phyloP scores from a whole-genome alignment of 371 early-diverging fungal genomes.

The Zopfochytrium polystomum region DNA sequence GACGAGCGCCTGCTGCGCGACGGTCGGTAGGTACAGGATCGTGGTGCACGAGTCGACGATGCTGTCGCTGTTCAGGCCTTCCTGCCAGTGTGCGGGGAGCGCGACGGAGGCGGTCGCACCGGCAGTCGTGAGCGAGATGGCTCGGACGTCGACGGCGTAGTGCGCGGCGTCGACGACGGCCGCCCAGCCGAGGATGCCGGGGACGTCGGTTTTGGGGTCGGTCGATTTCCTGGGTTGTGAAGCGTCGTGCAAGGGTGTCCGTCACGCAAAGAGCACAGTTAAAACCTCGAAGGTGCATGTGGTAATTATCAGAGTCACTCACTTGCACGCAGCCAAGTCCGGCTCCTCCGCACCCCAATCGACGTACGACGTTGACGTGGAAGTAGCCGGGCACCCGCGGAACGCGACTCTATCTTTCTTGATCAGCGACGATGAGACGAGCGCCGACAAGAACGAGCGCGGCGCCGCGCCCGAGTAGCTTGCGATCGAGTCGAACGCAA shows the following conservation, averaged over 20 bases:
- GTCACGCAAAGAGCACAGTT: no score
- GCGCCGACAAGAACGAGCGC: slow-evolving; percentile 6
- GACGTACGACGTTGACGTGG: neutral
- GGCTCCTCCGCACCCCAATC: slow-evolving; percentile 11
- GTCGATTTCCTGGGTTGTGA: no score
- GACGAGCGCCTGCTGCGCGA: neutral
- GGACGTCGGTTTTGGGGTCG: neutral
- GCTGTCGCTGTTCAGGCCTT: slow-evolving; percentile 2
- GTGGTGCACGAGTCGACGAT: slow-evolving; percentile 21
- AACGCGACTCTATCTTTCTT: slow-evolving; percentile 7
- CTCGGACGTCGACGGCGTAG: slow-evolving; percentile 1
- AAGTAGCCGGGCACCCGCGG: slow-evolving; percentile 17
- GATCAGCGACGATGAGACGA: neutral
- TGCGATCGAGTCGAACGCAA: slow-evolving; percentile 12
- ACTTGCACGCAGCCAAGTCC: neutral
- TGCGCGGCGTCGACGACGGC: neutral
- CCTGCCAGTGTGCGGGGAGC: slow-evolving; percentile 10
- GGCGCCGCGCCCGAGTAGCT: neutral
- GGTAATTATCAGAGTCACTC: no score
- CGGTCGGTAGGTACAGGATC: slow-evolving; percentile 4
- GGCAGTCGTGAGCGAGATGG: neutral
- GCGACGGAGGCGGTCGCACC: no score
- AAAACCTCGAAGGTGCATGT: no score
- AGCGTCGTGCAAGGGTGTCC: no score
- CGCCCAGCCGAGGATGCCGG: slow-evolving; percentile 7